phyloP scores from a whole-genome alignment of 345 rosid genomes.

The Populus simonii region DNA sequence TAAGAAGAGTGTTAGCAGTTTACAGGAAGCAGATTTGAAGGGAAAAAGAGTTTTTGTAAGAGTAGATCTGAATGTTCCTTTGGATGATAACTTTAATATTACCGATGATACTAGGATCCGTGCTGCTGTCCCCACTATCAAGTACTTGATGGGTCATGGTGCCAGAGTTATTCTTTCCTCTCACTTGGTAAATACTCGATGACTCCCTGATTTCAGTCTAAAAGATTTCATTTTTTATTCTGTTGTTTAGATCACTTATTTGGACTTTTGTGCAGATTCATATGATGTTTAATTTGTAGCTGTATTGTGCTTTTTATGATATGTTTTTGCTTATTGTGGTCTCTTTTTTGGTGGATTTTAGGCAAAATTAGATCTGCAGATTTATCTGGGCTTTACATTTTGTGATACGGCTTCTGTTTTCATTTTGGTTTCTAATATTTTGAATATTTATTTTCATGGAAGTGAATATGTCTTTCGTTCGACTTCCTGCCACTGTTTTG shows the following conservation, averaged over 20 bases:
- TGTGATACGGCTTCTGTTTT: not conserved
- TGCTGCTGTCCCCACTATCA: constrained; percentile 38
- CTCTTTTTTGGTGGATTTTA: not conserved
- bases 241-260: not conserved
- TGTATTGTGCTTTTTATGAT: not conserved
- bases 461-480: not conserved
- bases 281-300: not conserved
- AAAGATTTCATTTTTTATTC: not conserved
- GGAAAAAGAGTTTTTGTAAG: constrained; percentile 66
- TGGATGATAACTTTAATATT: constrained; percentile 31
- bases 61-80: constrained; percentile 36
- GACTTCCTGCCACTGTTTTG: not conserved
- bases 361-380: not conserved
- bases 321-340: not conserved
- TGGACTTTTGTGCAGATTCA: not conserved
- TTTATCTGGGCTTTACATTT: not conserved
- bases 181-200: constrained; percentile 24
- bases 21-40: constrained; percentile 54
- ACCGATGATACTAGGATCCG: constrained; percentile 37
- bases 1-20: constrained; percentile 50
- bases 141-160: constrained; percentile 23
- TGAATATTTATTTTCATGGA: not conserved
- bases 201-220: not conserved
- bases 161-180: constrained; percentile 25
- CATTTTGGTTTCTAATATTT: not conserved